Conservation (phyloP, 176 grass and related monocot genomes). For the Aegilops tauschii region DNA sequence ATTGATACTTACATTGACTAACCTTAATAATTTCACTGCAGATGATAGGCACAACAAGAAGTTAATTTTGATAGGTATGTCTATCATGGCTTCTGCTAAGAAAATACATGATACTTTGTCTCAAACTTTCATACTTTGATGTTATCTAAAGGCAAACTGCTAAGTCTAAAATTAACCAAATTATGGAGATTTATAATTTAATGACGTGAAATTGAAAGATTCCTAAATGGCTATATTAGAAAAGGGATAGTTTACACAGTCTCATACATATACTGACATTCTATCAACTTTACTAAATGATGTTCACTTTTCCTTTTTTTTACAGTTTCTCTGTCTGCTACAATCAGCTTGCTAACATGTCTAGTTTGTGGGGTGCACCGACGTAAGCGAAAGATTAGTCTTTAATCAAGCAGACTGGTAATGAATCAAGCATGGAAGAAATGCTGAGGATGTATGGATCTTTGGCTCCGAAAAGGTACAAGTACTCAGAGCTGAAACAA, state of each 20-base stretch:
- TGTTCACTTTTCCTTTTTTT: background rate
- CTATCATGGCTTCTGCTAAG: no score
- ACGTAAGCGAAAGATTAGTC: background rate
- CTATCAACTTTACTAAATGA: background rate
- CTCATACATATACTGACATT: background rate
- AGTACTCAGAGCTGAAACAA: conserved; percentile 51
- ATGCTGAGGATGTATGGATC: conserved; percentile 33
- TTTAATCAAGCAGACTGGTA: background rate
- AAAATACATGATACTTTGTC: background rate
- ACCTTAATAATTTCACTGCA: no score
- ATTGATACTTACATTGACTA: no score
- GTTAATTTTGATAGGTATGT: no score
- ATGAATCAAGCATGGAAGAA: conserved; percentile 32
- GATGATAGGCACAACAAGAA: no score
- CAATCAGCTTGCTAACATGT: background rate
- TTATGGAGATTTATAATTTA: background rate
- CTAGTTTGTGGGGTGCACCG: conserved; percentile 20
- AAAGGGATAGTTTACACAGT: background rate
- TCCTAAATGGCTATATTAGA: background rate
- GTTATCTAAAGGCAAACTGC: background rate
- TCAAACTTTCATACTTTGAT: no score
- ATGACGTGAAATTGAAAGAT: background rate
- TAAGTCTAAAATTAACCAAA: background rate
- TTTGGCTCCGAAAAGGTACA: conserved; percentile 42
- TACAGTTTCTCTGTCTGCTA: conserved; percentile 8